Conservation (phyloP, 345 rosid genomes). For the Salix arbutifolia region DNA sequence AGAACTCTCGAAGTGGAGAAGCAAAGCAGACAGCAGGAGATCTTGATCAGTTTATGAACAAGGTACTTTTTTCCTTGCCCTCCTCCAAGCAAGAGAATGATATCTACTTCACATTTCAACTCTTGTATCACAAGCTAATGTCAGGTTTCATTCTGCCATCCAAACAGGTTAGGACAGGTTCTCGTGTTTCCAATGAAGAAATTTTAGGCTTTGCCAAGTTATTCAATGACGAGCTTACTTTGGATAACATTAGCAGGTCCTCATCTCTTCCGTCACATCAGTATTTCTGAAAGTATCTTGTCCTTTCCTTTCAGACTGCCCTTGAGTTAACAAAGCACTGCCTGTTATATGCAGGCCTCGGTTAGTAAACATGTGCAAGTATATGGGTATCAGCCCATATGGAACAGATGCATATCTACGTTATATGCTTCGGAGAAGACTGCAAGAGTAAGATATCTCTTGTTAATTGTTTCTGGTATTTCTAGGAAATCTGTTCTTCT, state of each 20-base stretch:
- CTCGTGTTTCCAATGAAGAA: constrained; percentile 84
- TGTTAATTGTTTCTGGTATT: constrained; percentile 2
- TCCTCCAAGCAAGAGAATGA: background rate
- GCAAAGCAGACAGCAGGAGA: constrained; percentile 87
- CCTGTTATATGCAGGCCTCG: constrained; percentile 64
- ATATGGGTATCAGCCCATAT: constrained; percentile 92
- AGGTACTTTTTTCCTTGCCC: constrained; percentile 31
- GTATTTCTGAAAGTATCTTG: background rate
- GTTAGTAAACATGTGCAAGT: constrained; percentile 92
- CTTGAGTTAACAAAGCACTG: background rate
- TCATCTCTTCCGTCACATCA: constrained; percentile 3
- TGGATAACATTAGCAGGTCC: constrained; percentile 96
- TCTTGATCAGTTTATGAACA: constrained; percentile 87
- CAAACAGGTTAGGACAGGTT: constrained; percentile 88
- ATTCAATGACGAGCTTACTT: constrained; percentile 90
- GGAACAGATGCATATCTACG: constrained; percentile 97
- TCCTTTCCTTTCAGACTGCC: background rate
- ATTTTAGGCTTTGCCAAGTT: constrained; percentile 93
- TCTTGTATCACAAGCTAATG: background rate
- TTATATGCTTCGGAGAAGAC: constrained; percentile 83
- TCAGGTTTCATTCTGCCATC: constrained; percentile 13
- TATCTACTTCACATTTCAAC: background rate
- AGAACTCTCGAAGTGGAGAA: constrained; percentile 78
- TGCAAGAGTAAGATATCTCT: constrained; percentile 63
- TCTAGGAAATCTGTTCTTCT: background rate